phyloP scores from a whole-genome alignment of 805 yeast genomes.

The Nakazawaea peltata region DNA sequence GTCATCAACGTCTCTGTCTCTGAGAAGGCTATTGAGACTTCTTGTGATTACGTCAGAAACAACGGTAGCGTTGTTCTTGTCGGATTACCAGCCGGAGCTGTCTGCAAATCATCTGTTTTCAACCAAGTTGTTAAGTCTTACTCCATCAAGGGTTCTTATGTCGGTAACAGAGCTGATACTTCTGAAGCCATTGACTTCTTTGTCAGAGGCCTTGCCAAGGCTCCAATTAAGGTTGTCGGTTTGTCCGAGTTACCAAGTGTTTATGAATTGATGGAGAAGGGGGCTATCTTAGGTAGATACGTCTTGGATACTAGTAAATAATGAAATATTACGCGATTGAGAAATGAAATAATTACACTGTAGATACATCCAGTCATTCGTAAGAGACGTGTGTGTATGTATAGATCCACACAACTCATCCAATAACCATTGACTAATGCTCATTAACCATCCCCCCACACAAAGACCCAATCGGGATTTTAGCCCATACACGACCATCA shows the following conservation, averaged over 20 bases:
- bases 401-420: too few relatives aligned
- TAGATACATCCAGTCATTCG: not conserved
- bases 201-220: slow-evolving; percentile 53
- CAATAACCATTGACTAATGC: too few relatives aligned
- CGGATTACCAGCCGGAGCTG: slow-evolving; percentile 75
- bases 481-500: too few relatives aligned
- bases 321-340: slow-evolving; percentile 3
- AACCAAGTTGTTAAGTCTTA: slow-evolving; percentile 66
- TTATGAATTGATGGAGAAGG: slow-evolving; percentile 49
- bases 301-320: slow-evolving; percentile 49
- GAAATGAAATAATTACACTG: not conserved
- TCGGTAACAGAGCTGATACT: slow-evolving; percentile 85
- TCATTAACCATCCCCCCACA: too few relatives aligned
- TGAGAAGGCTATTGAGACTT: slow-evolving; percentile 40
- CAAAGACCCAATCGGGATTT: too few relatives aligned
- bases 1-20: slow-evolving; percentile 59
- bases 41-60: slow-evolving; percentile 51
- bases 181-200: slow-evolving; percentile 71
- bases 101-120: slow-evolving; percentile 62
- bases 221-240: slow-evolving; percentile 54
- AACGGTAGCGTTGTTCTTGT: slow-evolving; percentile 57
- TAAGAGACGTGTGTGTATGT: too few relatives aligned
- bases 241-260: slow-evolving; percentile 40
- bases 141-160: slow-evolving; percentile 73
- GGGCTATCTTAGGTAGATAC: slow-evolving; percentile 56